phyloP scores from a whole-genome alignment of 495 filamentous ascomycete genomes.

The Umbilicaria muhlenbergii region DNA sequence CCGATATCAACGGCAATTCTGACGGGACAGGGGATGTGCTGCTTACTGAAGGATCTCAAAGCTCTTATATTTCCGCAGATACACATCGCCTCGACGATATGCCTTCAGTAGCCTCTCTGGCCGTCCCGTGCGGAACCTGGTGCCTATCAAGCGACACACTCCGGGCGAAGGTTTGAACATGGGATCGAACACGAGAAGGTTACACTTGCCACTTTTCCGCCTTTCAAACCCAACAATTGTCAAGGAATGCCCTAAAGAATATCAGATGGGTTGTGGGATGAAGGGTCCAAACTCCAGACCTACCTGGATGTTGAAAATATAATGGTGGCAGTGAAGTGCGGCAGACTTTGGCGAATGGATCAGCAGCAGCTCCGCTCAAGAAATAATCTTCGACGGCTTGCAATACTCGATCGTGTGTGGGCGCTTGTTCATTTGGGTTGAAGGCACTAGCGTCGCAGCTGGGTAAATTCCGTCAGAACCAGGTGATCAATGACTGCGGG shows the following conservation, averaged over 20 bases:
- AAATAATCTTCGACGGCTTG: constrained; percentile 64
- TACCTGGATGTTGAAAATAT: constrained; percentile 79
- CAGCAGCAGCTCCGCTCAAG: constrained; percentile 24
- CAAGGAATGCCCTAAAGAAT: constrained; percentile 59
- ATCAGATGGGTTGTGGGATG: background rate
- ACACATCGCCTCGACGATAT: constrained; percentile 51
- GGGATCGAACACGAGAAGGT: constrained; percentile 81
- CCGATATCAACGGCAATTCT: background rate
- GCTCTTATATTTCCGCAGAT: constrained; percentile 51
- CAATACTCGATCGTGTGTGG: constrained; percentile 42
- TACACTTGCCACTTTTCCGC: constrained; percentile 43
- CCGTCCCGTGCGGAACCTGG: constrained; percentile 24
- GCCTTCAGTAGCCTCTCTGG: constrained; percentile 45
- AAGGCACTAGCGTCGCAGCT: constrained; percentile 40
- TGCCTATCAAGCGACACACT: constrained; percentile 39
- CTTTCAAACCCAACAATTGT: constrained; percentile 81
- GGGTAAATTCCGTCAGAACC: background rate
- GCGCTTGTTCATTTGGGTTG: constrained; percentile 19
- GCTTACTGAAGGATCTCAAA: constrained; percentile 69
- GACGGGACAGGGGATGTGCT: background rate
- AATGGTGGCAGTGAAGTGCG: constrained; percentile 62
- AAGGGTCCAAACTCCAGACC: background rate
- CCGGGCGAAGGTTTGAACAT: constrained; percentile 56
- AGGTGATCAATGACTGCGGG: too few relatives aligned
- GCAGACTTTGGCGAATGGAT: constrained; percentile 35